Evolutionary conservation across 169 alveolate species (phyloP).

Genomic region (Theileria equi): DNA sequence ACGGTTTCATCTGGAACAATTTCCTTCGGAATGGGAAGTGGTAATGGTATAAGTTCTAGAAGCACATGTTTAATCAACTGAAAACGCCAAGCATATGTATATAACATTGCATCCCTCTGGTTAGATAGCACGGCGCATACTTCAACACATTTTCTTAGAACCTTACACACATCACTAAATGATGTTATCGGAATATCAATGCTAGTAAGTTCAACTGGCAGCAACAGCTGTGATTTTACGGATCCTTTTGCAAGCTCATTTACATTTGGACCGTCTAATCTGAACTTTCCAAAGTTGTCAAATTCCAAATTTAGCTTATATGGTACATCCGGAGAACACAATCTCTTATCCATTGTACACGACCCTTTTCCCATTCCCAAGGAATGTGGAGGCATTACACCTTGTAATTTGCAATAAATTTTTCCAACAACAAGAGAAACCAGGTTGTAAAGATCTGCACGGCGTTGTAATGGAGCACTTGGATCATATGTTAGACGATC

Average conservation of each 20-base stretch:
- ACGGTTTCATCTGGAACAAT: too few relatives aligned
- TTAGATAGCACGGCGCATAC: constrained; percentile 43
- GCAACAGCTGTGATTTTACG: constrained; percentile 42
- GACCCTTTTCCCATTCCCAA: constrained; percentile 73
- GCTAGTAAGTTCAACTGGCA: constrained; percentile 54
- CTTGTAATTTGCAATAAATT: constrained; percentile 51
- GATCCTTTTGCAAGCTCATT: constrained; percentile 72
- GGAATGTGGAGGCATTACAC: constrained; percentile 40
- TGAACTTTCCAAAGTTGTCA: constrained; percentile 67
- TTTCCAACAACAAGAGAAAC: constrained; percentile 53
- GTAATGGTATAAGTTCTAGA: constrained; percentile 51
- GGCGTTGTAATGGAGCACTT: constrained; percentile 12
- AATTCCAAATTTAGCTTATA: constrained; percentile 52
- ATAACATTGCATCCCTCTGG: constrained; percentile 58
- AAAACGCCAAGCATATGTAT: constrained; percentile 59
- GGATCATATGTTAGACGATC: constrained; percentile 26
- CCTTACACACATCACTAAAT: constrained; percentile 53
- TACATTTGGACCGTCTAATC: constrained; percentile 74
- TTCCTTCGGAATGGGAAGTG: constrained; percentile 39
- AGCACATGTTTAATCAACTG: constrained; percentile 59
- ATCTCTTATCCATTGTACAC: constrained; percentile 58
- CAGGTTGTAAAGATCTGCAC: constrained; percentile 58
- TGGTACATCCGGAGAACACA: constrained; percentile 32
- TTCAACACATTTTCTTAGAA: constrained; percentile 46
- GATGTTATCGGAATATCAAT: constrained; percentile 46